Base-by-base conservation (phyloP, 2,329 filamentous ascomycete genomes). In the Penicillium sp. region DNA sequence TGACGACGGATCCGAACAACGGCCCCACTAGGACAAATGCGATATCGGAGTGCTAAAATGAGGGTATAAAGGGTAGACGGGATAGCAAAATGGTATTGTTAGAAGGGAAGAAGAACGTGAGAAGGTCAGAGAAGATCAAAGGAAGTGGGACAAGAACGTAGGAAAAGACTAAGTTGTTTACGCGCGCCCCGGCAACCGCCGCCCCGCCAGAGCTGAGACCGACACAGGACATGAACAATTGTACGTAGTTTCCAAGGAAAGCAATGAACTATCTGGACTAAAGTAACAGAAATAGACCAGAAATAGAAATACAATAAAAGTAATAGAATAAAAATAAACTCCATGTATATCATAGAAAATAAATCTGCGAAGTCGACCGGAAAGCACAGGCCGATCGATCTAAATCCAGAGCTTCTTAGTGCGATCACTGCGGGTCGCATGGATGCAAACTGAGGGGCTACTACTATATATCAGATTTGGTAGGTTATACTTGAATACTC, bases 1-100 rank as follows among this genome's bases (percentile, higher is more conserved):
- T 66, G 65, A 62, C 56, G 63, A 58, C 57, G 63, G 59, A 63
- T 59, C 57, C 54, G 63, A 59, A 62, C 47, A 55, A 46, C 23
- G 50, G 57, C 56, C 55, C 53, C 49, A 52, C 49, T 42, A 52
- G 42, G 47, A 49, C 50, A 55, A 51, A 59, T 58, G 53, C 56
- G 49, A 45, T 20, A 48, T 35, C 10, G 38, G 38, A 38, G 32
- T 9, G 50, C 38, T 27, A 46, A 40, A 39, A 43, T 13, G 31
- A 44, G 25, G 38, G 31, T 15, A 25, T 42, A 29, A 13, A 44
- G 40, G 28, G 41, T 38, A 44, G 45, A 37, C 42, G 29, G 41
- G 32, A 24, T 33, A 43, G 51, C 27, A 32, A 33, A 29, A 37
- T 29, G 45, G 28, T 37, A 29, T 20, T 46, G 44, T 8, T 13